A percentile compares a stretch with the other conserved stretches of the same genome.
These are phyloP conservation scores for Escallonia rubra DNA, from an alignment of 129 eudicot species.

Conservation along the genomic window DNA sequence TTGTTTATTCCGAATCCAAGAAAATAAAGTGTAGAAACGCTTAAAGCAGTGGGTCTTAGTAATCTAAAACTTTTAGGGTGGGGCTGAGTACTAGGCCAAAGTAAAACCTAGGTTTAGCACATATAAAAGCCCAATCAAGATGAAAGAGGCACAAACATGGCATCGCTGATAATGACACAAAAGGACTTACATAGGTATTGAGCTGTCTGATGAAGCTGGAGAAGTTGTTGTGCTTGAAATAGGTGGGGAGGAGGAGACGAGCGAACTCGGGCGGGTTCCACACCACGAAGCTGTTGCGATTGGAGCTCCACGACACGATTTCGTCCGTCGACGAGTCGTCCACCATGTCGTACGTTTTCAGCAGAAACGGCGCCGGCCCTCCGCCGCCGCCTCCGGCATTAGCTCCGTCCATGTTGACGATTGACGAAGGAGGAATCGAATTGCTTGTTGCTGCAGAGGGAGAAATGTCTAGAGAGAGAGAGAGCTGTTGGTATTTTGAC, in stretches of 20 bases:
- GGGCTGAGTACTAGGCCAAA: too few relatives aligned
- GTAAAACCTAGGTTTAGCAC: too few relatives aligned
- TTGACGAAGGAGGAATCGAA: too few relatives aligned
- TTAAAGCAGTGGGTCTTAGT: too few relatives aligned
- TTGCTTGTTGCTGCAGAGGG: too few relatives aligned
- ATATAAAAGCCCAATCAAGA: too few relatives aligned
- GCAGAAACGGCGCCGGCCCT: slow-evolving; percentile 82
- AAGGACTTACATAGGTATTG: slow-evolving; percentile 56
- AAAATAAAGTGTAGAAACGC: too few relatives aligned
- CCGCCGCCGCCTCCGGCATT: slow-evolving; percentile 46
- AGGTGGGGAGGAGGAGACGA: slow-evolving; percentile 55
- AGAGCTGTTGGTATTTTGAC: too few relatives aligned
- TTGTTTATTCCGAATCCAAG: too few relatives aligned
- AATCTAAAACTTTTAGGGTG: too few relatives aligned
- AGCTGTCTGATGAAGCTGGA: slow-evolving; percentile 89
- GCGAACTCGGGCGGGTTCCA: slow-evolving; percentile 87
- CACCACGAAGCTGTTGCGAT: slow-evolving; percentile 58
- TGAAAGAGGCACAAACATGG: too few relatives aligned
- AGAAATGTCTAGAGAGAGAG: too few relatives aligned
- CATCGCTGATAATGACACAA: neutral
- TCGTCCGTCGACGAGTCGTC: slow-evolving; percentile 67
- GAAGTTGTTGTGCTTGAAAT: slow-evolving; percentile 75
- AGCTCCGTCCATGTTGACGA: slow-evolving; percentile 42
- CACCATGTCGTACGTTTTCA: slow-evolving; percentile 82
- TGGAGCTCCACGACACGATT: slow-evolving; percentile 70